These are phyloP conservation scores for Aspergillus viridinutans DNA, from an alignment of 2,329 filamentous ascomycete genomes.

Conservation along the genomic window DNA sequence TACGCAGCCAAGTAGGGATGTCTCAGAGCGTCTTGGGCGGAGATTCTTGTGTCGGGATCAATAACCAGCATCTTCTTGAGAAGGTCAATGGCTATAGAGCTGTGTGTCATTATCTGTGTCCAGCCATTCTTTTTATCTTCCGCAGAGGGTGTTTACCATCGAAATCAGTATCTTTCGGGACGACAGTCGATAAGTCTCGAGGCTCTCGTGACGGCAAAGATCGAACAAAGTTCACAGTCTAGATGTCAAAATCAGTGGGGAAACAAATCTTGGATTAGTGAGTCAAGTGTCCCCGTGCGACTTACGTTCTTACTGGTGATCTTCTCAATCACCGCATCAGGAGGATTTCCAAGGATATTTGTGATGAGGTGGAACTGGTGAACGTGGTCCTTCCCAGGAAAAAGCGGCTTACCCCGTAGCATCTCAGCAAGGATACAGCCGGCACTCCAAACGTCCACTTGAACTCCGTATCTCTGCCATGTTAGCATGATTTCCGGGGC, in stretches of 20 bases:
- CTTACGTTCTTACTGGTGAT: conserved; percentile 93
- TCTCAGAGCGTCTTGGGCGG: conserved; percentile 75
- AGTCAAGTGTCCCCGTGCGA: conserved; percentile 25
- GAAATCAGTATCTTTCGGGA: conserved; percentile 80
- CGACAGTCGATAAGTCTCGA: conserved; percentile 78
- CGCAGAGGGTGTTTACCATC: conserved; percentile 53
- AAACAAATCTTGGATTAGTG: background rate
- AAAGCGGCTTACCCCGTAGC: conserved; percentile 95
- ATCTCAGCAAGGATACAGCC: conserved; percentile 99
- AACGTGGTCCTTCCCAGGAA: conserved; percentile 98
- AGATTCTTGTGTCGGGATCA: conserved; percentile 92
- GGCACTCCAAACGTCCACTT: conserved; percentile 98
- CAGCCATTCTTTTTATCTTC: background rate
- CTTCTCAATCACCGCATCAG: conserved; percentile 95
- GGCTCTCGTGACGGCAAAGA: conserved; percentile 90
- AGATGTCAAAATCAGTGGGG: background rate
- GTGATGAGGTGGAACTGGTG: conserved; percentile 99
- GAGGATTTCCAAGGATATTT: conserved; percentile 88
- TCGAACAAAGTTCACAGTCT: conserved; percentile 95
- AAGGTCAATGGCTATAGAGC: conserved; percentile 71
- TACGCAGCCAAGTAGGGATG: conserved; percentile 94
- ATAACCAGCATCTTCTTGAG: conserved; percentile 96
- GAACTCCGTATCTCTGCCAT: conserved; percentile 99
- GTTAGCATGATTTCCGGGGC: conserved; percentile 99
- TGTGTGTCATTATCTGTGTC: conserved; percentile 3